Evolutionary conservation across 2,329 filamentous ascomycete genomes (phyloP).

Genomic region (Diaporthe helianthi): DNA sequence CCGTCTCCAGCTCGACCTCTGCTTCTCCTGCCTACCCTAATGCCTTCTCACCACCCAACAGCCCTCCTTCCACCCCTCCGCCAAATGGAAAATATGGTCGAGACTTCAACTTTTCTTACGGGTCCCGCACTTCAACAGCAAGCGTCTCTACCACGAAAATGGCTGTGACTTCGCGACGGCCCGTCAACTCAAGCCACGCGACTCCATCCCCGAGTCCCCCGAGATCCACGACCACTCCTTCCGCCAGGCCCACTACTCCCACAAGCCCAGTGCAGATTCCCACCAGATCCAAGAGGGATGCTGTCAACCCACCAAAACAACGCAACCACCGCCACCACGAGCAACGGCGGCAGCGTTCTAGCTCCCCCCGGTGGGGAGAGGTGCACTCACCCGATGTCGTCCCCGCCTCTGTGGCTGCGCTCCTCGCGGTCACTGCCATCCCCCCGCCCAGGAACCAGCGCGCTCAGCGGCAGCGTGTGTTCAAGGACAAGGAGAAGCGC

Average conservation of each 20-base stretch:
- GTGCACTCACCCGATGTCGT: slow-evolving; percentile 61
- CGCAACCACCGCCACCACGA: slow-evolving; percentile 43
- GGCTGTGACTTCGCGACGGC: slow-evolving; percentile 40
- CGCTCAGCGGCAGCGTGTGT: slow-evolving; percentile 40
- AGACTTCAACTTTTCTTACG: slow-evolving; percentile 28
- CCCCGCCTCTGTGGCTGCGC: slow-evolving; percentile 65
- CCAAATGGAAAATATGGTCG: slow-evolving; percentile 44
- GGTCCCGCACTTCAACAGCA: slow-evolving; percentile 35
- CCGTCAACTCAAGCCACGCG: slow-evolving; percentile 37
- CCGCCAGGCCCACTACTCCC: slow-evolving; percentile 47
- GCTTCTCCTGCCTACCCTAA: slow-evolving; percentile 27
- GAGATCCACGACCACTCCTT: slow-evolving; percentile 41
- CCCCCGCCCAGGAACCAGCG: slow-evolving; percentile 54
- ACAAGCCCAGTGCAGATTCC: slow-evolving; percentile 65
- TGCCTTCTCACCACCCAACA: slow-evolving; percentile 30
- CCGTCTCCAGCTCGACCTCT: slow-evolving; percentile 34
- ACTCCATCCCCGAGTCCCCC: slow-evolving; percentile 39
- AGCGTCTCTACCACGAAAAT: slow-evolving; percentile 39
- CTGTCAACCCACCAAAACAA: slow-evolving; percentile 46
- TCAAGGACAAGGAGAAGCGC: slow-evolving; percentile 43
- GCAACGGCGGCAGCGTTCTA: slow-evolving; percentile 45
- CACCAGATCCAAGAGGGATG: slow-evolving; percentile 48
- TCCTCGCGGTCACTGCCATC: slow-evolving; percentile 69
- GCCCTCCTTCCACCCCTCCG: slow-evolving; percentile 30
- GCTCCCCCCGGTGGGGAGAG: slow-evolving; percentile 46